Evolutionary conservation across 495 filamentous ascomycete species (phyloP), one percentile per base, ranked within the genome.

Genomic region (Aspergillus saccharolyticus): DNA sequence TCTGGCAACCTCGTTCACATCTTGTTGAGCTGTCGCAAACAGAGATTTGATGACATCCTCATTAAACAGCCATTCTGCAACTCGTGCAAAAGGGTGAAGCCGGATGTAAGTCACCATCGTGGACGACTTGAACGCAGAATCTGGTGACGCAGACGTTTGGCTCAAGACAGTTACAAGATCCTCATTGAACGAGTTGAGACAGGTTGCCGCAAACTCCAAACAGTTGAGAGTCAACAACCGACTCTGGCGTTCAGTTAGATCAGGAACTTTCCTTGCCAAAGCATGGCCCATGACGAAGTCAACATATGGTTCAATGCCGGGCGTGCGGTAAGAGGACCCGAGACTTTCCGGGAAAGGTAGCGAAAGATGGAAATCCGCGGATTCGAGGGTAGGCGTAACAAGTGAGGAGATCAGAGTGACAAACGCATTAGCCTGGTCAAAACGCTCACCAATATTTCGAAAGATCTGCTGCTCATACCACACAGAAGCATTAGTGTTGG

Each of bases 21-120:
- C 81, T 65, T 92, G 84, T 53, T 89, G 84, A 42, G 91, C 83
- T 14, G 85, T 83, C 51, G 83, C 78, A 66, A 96, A 91, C 15
- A 99, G 70, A 19, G 85, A 83, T 59, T 80, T 80, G 54, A 96
- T 80, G 21, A 96, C 90, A 59, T 89, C 90, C 61, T 94, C 89
- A 63, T 96, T 96, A 67, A 96, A 96, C 69, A 97, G 80, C 89
- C 95, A 97, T 68, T 97, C 95, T 84, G 96, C 94, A 20, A 91
- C 89, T 42, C 94, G 83, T 18, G 88, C 84, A 63, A 96, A 97
- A 9, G 94, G 91, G 72, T 99, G 94, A 21, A 96, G 79, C 6
- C 85, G 82, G 54, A 90, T 81, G 63, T 99, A 99, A 16, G 78
- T 78, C 47, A 83, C 78, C 22, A 97, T 71, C 18, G 85, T 86